Conservation (phyloP, 352 stramenopile species). For the Phytopythium sindhum region DNA sequence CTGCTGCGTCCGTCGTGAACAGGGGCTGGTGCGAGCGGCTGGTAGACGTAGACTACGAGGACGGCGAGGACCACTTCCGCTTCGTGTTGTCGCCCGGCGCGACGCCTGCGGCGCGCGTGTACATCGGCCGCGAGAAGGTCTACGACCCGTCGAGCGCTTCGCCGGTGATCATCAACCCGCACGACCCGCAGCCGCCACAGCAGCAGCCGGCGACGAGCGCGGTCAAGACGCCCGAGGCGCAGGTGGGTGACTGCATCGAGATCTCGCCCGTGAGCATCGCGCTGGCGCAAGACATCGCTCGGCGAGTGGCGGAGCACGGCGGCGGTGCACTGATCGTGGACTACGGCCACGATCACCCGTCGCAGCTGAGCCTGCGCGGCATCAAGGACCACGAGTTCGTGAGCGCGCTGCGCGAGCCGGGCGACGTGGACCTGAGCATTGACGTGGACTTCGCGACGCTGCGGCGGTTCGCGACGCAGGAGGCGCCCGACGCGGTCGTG, state of each 20-base stretch:
- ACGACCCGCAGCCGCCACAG: slow-evolving; percentile 20
- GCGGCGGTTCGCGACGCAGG: slow-evolving; percentile 52
- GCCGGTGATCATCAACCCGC: slow-evolving; percentile 20
- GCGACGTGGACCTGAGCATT: slow-evolving; percentile 90
- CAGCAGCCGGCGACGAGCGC: slow-evolving; percentile 26
- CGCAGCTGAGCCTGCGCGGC: slow-evolving; percentile 87
- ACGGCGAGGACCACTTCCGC: slow-evolving; percentile 85
- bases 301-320: slow-evolving; percentile 76
- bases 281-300: slow-evolving; percentile 90
- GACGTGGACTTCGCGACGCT: slow-evolving; percentile 89
- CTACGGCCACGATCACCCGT: slow-evolving; percentile 93
- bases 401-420: slow-evolving; percentile 88
- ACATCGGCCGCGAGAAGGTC: slow-evolving; percentile 79
- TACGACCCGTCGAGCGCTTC: slow-evolving; percentile 51
- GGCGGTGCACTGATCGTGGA: slow-evolving; percentile 93
- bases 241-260: slow-evolving; percentile 90
- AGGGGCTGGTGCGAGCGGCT: slow-evolving; percentile 93
- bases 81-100: slow-evolving; percentile 92
- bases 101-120: slow-evolving; percentile 89
- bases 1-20: neutral
- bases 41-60: slow-evolving; percentile 88
- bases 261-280: slow-evolving; percentile 92
- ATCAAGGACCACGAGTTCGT: slow-evolving; percentile 95
- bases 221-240: slow-evolving; percentile 50
- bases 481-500: slow-evolving; percentile 39